Evolutionary conservation across 1,284 basidiomycete species (phyloP), one percentile per base, ranked within the genome.

Genomic region (Apiotrichum brassicae): DNA sequence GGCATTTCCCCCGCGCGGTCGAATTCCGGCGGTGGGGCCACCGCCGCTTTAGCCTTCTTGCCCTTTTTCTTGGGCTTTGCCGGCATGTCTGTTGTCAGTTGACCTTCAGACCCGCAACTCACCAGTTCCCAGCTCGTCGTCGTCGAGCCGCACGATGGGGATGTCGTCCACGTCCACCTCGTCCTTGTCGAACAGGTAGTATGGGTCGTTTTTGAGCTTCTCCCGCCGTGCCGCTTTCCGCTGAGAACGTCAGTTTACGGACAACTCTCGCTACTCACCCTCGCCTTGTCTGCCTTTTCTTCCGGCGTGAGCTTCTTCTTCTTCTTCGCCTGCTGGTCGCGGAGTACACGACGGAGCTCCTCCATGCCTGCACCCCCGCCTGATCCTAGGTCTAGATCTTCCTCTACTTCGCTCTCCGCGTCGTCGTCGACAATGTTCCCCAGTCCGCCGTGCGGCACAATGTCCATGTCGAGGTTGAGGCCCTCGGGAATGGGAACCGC

Each of bases 1-100:
- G 89, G 91, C 84, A 92, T 87, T 70, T 91, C 89, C 2, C 90
- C 90, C 0, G 82, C 79, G 59, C 80, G 80, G 58, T 92, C 87
- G 56, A 93, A 68, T 26, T 65, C 62, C 3, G 62, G 62, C 13
- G 63, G 62, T 14, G 66, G 59, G n/a, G 61, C 57, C 14, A 47
- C 24, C 4, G 45, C n/a, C 33, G 44, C 54, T 40, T 55, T 57
- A 44, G 43, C 47, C 48, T 43, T 53, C 39, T 52, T 51, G 23
- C 33, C 22, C 45, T 53, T 55, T 35, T 9, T 14, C 38, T 37
- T 39, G 3, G 22, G 23, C 18, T 28, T 36, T 8, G 36, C 16
- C 13, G 37, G 43, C 12, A 33, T 24, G 23, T 30, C 48, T 34
- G 44, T 14, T 20, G 38, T 20, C 4, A 25, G n/a, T 19, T 32